A percentile compares a stretch with the other conserved stretches of the same genome.
These are phyloP conservation scores for Glonium stellatum DNA, from an alignment of 495 filamentous ascomycete species.

Conservation along the genomic window DNA sequence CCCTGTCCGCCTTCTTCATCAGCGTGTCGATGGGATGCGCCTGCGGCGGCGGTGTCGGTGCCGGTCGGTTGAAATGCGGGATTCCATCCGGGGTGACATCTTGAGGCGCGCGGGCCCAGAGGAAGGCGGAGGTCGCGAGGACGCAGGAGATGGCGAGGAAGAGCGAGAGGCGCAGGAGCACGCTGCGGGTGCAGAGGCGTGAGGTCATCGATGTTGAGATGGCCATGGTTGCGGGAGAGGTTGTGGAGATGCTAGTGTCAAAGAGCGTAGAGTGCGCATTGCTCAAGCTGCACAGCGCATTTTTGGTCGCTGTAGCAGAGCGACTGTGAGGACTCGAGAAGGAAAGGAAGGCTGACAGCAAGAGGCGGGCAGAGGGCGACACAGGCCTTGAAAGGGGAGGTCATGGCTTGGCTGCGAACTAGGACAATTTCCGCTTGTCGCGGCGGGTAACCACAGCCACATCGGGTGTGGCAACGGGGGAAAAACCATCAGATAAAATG, in stretches of 20 bases:
- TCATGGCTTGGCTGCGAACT: too few relatives aligned
- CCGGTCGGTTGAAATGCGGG: not conserved
- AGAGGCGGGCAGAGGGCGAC: too few relatives aligned
- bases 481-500: too few relatives aligned
- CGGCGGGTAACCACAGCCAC: too few relatives aligned
- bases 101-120: not conserved
- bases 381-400: too few relatives aligned
- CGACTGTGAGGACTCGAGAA: too few relatives aligned
- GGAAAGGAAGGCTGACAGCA: too few relatives aligned
- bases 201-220: not conserved
- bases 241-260: not conserved
- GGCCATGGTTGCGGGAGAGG: not conserved
- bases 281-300: too few relatives aligned
- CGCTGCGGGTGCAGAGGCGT: not conserved
- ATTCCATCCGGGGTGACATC: not conserved
- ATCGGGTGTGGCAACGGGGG: too few relatives aligned
- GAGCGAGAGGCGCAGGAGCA: not conserved
- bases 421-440: too few relatives aligned
- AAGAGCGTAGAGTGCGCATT: not conserved
- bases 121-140: not conserved
- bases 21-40: conserved; percentile 36
- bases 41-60: not conserved
- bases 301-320: too few relatives aligned
- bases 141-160: not conserved
- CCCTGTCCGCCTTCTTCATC: conserved; percentile 24